Conservation (phyloP, 768 basidiomycete species). For the Mycena crocata region DNA sequence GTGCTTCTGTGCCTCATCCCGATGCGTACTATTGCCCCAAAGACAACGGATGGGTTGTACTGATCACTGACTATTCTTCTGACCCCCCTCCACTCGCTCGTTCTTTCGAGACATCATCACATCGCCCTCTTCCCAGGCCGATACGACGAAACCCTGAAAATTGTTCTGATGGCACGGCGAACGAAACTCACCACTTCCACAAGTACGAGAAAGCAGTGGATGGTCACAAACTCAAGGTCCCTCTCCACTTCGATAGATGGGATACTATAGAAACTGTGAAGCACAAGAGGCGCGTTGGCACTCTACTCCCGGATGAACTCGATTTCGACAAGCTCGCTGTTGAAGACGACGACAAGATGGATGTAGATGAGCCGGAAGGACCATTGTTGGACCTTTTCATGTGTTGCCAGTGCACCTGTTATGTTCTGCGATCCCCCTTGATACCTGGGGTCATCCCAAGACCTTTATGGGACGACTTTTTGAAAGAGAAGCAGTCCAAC, state of each 20-base stretch:
- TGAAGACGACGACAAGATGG: conserved; percentile 45
- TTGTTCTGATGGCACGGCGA: conserved; percentile 41
- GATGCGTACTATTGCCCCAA: conserved; percentile 86
- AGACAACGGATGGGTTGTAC: conserved; percentile 86
- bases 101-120: conserved; percentile 57
- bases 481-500: conserved; percentile 68
- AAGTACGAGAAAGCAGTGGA: conserved; percentile 78
- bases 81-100: conserved; percentile 70
- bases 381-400: conserved; percentile 81
- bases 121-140: conserved; percentile 68
- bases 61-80: conserved; percentile 74
- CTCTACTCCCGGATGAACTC: conserved; percentile 50
- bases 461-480: conserved; percentile 71
- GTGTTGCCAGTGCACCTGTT: conserved; percentile 87
- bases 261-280: conserved; percentile 62
- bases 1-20: conserved; percentile 81
- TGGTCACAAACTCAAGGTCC: conserved; percentile 72
- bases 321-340: conserved; percentile 57
- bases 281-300: conserved; percentile 59
- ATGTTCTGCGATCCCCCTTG: conserved; percentile 74
- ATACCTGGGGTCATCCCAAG: conserved; percentile 81
- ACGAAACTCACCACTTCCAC: conserved; percentile 87
- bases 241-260: conserved; percentile 71
- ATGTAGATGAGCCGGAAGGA: conserved; percentile 58
- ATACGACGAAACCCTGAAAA: conserved; percentile 40